These are phyloP conservation scores for Lumnitzera racemosa DNA, from an alignment of 345 rosid genomes.

Conservation along the genomic window DNA sequence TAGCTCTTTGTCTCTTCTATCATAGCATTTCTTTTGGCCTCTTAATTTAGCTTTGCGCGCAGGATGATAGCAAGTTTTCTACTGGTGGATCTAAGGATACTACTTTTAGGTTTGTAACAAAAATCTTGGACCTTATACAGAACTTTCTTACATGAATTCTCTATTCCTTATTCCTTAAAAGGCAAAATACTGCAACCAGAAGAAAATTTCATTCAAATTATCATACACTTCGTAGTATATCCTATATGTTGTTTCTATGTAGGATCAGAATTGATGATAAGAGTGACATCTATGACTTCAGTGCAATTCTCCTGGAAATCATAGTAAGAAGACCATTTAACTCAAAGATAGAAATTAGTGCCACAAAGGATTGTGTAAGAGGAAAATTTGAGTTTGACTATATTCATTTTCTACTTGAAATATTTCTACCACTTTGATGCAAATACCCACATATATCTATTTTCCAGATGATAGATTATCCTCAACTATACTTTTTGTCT, in stretches of 20 bases:
- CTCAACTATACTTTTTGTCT: not conserved
- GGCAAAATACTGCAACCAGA: no score
- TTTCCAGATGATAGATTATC: no score
- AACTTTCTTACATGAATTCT: no score
- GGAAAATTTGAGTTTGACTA: no score
- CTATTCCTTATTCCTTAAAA: no score
- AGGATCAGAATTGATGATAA: constrained; percentile 47
- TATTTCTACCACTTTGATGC: no score
- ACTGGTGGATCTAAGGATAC: constrained; percentile 35
- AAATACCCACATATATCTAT: no score
- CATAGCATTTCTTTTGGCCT: not conserved
- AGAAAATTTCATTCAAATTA: no score
- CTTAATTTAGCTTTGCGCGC: constrained; percentile 10
- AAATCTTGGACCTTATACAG: no score
- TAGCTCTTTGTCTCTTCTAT: not conserved
- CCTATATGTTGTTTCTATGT: constrained; percentile 5
- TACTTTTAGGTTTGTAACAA: constrained; percentile 6
- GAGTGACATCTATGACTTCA: constrained; percentile 63
- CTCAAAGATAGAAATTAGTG: constrained; percentile 43
- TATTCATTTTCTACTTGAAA: no score
- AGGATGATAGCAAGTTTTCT: constrained; percentile 48
- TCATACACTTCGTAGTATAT: no score
- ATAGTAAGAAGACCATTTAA: constrained; percentile 60
- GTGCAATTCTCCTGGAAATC: constrained; percentile 80
- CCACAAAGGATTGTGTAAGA: constrained; percentile 49